Base-by-base conservation (phyloP, 1,284 basidiomycete species). In the Sphagnurus paluster region DNA sequence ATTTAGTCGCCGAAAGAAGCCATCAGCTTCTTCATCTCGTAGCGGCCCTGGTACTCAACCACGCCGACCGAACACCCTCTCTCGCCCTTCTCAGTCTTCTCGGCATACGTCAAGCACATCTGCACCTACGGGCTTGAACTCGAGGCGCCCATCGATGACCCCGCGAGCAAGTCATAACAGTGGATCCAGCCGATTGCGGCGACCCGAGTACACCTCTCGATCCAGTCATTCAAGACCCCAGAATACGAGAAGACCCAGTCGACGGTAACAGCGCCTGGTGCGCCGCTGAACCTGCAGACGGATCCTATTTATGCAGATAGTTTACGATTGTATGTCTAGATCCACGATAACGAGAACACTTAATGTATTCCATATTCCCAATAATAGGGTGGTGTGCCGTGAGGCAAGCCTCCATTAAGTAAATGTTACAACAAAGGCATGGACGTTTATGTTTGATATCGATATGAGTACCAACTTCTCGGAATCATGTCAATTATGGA, bases 1-100 rank as follows among this genome's bases (percentile, higher is more conserved):
- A 45, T 59, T 71, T 41, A 48, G 56, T 21, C 46, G 20, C 23
- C 50, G 52, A 44, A 60, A 58, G 39, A 55, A 56, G 44, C 19
- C 44, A 13, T 24, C 33, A 20, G 46, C 35, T 5, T 33, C 37
- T 28, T 37, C 50, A 21, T 49, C 51, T 17, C 47, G 41, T 16
- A 23, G 40, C 30, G 35, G 44, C 34, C 23, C 34, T 39, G 47
- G 46, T 24, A 36, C 39, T 32, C 47, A 48, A 39, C 37, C 30
- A 29, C 45, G 42, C 16, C 45, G 42, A 11, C 38, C 50, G 13
- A 50, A 48, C 25, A 34, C 46, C n/a, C 35, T 49, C 10, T 16
- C 41, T 45, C 54, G 50, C 29, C 47, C 54, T 29, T 42, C 48
- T 34, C 36, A 47, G 1, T 43, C n/a, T n/a, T n/a, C 56, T 8